Evolutionary conservation across 305 asterid species (phyloP).

Genomic region (Solanum aculeatissimum): DNA sequence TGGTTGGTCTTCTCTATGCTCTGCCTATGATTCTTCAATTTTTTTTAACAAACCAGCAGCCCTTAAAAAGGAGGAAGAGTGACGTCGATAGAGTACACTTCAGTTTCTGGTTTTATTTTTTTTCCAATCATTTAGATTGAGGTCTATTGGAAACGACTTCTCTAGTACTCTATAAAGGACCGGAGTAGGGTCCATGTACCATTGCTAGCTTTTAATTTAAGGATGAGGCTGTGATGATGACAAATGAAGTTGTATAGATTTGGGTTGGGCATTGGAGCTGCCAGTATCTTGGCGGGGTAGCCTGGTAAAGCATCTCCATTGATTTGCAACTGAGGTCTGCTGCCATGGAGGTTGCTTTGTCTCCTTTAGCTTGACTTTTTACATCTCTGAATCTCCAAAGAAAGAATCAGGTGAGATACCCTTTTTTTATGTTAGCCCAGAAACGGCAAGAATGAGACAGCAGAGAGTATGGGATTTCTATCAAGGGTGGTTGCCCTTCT

Average conservation of each 20-base stretch:
- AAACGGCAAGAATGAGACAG: not conserved
- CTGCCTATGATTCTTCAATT: conserved; percentile 11
- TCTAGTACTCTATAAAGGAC: not conserved
- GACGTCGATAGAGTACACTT: not conserved
- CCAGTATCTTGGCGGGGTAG: not conserved
- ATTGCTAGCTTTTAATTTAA: not conserved
- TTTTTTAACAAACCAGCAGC: not conserved
- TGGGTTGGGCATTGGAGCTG: not conserved
- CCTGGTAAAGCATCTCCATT: not conserved
- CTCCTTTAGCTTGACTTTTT: not conserved
- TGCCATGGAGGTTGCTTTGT: not conserved
- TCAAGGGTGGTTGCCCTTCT: conserved; percentile 27
- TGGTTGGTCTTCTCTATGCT: conserved; percentile 21
- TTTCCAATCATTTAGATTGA: not conserved
- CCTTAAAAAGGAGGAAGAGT: not conserved
- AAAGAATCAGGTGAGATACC: not conserved
- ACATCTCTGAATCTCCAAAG: not conserved
- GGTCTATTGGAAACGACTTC: not conserved
- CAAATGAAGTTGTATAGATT: not conserved
- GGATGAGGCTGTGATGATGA: conserved; percentile 4
- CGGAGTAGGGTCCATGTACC: not conserved
- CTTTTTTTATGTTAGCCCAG: not conserved
- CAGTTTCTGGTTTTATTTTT: not conserved
- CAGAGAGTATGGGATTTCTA: conserved; percentile 11
- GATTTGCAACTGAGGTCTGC: not conserved